Evolutionary conservation across 169 alveolate species (phyloP).

Genomic region (Theileria sp.): DNA sequence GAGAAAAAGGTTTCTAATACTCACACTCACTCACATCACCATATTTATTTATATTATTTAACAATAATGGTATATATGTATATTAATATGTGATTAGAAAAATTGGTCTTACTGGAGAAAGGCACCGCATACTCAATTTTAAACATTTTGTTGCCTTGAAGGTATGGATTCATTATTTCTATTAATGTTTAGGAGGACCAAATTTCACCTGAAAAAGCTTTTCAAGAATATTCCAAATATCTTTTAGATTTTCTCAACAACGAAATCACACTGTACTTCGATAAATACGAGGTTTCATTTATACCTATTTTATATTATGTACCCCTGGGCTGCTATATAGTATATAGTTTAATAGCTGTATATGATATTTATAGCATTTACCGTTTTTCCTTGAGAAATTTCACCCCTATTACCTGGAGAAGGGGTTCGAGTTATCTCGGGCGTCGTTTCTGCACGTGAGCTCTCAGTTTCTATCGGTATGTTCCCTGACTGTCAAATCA

Average conservation of each 20-base stretch:
- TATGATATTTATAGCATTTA: conserved; percentile 25
- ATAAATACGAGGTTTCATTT: conserved; percentile 46
- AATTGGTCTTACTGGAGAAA: conserved; percentile 4
- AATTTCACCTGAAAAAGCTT: conserved; percentile 66
- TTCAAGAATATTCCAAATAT: conserved; percentile 56
- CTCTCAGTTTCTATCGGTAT: conserved; percentile 38
- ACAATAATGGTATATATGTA: neutral
- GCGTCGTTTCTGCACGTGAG: conserved; percentile 25
- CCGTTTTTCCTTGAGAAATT: conserved; percentile 65
- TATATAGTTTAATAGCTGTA: neutral
- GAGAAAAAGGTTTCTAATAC: conserved; percentile 13
- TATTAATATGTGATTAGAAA: neutral
- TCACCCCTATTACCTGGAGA: conserved; percentile 58
- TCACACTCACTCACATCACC: neutral
- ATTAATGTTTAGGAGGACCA: conserved; percentile 49
- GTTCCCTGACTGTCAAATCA: neutral
- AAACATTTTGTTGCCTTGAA: conserved; percentile 57
- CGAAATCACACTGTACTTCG: conserved; percentile 58
- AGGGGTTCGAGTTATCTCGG: conserved; percentile 32
- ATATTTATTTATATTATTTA: neutral
- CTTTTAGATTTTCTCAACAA: conserved; percentile 32
- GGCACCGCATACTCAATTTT: conserved; percentile 64
- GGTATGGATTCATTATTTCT: conserved; percentile 17
- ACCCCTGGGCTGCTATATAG: neutral
- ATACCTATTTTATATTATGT: neutral